Evolutionary conservation across 1,284 basidiomycete species (phyloP), one percentile per base, ranked within the genome.

Genomic region (Bondarzewia mesenterica): DNA sequence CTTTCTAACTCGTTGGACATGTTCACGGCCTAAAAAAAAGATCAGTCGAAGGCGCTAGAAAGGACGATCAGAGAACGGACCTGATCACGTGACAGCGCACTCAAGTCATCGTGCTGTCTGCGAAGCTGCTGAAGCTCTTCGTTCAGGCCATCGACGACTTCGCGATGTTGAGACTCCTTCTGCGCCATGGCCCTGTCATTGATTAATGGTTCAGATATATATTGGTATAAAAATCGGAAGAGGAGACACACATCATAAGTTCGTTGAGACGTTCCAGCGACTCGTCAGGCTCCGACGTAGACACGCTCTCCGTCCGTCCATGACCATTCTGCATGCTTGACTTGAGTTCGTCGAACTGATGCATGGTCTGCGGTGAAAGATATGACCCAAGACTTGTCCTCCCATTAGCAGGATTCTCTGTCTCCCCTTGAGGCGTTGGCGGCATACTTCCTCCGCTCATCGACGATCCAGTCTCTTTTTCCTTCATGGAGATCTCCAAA

Each of bases 81-180:
- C 75, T 92, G 89, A 62, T 93, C 85, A 47, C 85, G 74, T 12
- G 88, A 89, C 44, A 93, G 72, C 4, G 81, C 75, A 15, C 78
- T 82, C 18, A 94, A 70, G 48, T 87, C 87, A 56, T 93, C 89
- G 49, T 89, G 76, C 60, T 91, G 85, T 38, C 85, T 75, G 47
- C 79, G 78, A 23, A 89, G 74, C 54, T 81, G 76, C n/a, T 55
- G 60, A 7, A 94, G 71, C 59, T 93, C 78, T 12, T 68, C 63
- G 27, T 80, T 79, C 50, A 95, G 72, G n/a, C 68, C 68, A 42
- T 89, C 80, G 14, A 93, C 82, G 22, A 74, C 60, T 59, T 93
- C 89, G 20, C 80, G 79, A 63, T 95, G 91, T 43, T 79, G 72
- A 2, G 88, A 87, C 64, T 96, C 92, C 63, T 95, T 95, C 69